Evolutionary conservation across 257 asterid genomes (phyloP).

Genomic region (Solanum neorickii): DNA sequence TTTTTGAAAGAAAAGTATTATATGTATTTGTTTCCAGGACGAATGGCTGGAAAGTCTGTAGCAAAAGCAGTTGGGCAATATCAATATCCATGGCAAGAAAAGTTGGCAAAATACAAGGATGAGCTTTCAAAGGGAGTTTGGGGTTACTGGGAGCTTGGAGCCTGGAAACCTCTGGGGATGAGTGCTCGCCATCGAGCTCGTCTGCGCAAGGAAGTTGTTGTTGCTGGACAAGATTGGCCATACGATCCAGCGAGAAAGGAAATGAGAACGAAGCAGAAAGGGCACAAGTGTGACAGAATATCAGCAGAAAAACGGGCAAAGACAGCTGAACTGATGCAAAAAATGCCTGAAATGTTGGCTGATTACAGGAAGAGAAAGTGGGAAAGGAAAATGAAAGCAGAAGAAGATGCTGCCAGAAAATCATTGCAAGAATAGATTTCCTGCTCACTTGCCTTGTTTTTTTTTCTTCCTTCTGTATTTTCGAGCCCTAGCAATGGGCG

Average conservation of each 20-base stretch:
- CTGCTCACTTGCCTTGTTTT: too few species aligned
- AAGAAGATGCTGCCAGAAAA: constrained; percentile 74
- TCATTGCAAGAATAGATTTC: constrained; percentile 45
- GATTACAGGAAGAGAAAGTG: constrained; percentile 74
- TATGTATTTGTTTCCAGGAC: not conserved
- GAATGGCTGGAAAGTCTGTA: not conserved
- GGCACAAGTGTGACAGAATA: constrained; percentile 73
- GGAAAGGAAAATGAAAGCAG: constrained; percentile 88
- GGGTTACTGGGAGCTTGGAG: constrained; percentile 98
- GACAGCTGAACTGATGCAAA: constrained; percentile 43
- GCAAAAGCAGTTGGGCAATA: not conserved
- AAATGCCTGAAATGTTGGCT: constrained; percentile 76
- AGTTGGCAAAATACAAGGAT: constrained; percentile 54
- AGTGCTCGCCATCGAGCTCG: constrained; percentile 80
- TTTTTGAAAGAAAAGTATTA: not conserved
- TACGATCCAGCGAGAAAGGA: constrained; percentile 80
- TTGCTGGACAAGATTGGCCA: constrained; percentile 78
- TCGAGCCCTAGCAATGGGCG: too few species aligned
- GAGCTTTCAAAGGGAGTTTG: constrained; percentile 91
- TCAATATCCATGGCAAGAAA: constrained; percentile 47
- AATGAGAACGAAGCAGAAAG: constrained; percentile 75
- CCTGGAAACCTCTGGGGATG: constrained; percentile 76
- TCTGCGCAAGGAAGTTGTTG: constrained; percentile 74
- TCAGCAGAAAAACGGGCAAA: constrained; percentile 82
- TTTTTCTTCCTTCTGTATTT: too few species aligned